Conservation (phyloP, 176 grass and related monocot species). For the Zoysia pacifica region DNA sequence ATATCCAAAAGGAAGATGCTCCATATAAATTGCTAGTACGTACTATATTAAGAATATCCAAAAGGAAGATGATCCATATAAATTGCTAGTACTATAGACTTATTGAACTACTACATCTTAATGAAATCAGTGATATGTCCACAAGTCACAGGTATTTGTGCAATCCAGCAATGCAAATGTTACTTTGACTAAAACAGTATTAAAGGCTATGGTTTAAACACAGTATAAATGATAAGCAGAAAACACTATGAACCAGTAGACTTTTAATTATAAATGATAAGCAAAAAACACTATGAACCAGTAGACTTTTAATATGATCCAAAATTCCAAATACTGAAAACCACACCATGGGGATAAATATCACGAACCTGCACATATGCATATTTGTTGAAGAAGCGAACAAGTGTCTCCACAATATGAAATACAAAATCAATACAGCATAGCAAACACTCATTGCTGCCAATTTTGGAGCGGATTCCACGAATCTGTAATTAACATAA, state of each 20-base stretch:
- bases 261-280: slow-evolving; percentile 26
- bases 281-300: slow-evolving; percentile 15
- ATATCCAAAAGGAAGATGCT: neutral
- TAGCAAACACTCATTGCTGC: slow-evolving; percentile 88
- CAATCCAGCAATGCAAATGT: neutral
- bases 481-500: slow-evolving; percentile 65
- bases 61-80: neutral
- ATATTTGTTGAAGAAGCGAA: slow-evolving; percentile 99
- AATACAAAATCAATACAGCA: slow-evolving; percentile 99
- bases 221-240: slow-evolving; percentile 27
- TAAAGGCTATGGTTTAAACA: slow-evolving; percentile 9
- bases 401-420: slow-evolving; percentile 91
- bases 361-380: slow-evolving; percentile 92
- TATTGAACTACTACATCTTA: slow-evolving; percentile 3
- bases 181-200: slow-evolving; percentile 14
- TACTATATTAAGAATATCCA: neutral
- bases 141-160: slow-evolving; percentile 7
- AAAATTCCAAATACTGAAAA: slow-evolving; percentile 25
- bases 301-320: neutral
- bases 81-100: neutral
- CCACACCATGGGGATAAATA: neutral
- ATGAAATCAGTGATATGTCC: neutral
- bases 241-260: slow-evolving; percentile 15
- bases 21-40: neutral
- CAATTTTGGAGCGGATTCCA: slow-evolving; percentile 92